Evolutionary conservation across 2,329 filamentous ascomycete species (phyloP).

Genomic region (Ophiostoma perfectum): DNA sequence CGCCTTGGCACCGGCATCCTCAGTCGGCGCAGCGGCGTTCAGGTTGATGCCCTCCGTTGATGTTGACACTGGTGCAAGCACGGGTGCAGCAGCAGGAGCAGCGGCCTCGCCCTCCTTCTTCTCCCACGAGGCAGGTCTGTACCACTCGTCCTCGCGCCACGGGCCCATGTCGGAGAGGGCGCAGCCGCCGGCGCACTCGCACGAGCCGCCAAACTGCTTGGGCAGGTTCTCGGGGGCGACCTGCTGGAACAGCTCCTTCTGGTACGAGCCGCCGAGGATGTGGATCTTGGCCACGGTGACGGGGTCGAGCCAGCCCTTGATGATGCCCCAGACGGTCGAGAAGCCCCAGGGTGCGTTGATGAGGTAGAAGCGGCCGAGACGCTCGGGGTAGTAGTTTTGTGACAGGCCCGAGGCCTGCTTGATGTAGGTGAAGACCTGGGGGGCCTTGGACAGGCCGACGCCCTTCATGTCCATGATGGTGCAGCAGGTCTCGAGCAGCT

Average conservation of each 20-base stretch:
- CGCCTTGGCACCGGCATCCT: constrained; percentile 20
- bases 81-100: constrained; percentile 30
- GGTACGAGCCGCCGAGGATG: constrained; percentile 74
- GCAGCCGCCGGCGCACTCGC: constrained; percentile 78
- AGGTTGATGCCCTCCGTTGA: constrained; percentile 34
- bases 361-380: constrained; percentile 89
- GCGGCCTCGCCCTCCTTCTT: constrained; percentile 41
- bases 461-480: constrained; percentile 98
- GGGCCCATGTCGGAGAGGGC: constrained; percentile 82
- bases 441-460: constrained; percentile 74
- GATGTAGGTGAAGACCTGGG: constrained; percentile 83
- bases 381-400: constrained; percentile 99
- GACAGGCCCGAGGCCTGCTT: constrained; percentile 79
- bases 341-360: constrained; percentile 99
- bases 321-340: constrained; percentile 72
- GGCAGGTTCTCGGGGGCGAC: constrained; percentile 87
- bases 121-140: constrained; percentile 60
- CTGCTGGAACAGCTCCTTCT: constrained; percentile 77
- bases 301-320: constrained; percentile 94
- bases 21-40: background rate
- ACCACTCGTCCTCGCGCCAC: constrained; percentile 70
- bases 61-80: constrained; percentile 18
- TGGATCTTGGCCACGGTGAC: constrained; percentile 96
- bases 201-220: constrained; percentile 75
- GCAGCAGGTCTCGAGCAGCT: constrained; percentile 95